Evolutionary conservation across 2,329 filamentous ascomycete genomes (phyloP).

Genomic region (Arthrobotrys pseudoclavata): DNA sequence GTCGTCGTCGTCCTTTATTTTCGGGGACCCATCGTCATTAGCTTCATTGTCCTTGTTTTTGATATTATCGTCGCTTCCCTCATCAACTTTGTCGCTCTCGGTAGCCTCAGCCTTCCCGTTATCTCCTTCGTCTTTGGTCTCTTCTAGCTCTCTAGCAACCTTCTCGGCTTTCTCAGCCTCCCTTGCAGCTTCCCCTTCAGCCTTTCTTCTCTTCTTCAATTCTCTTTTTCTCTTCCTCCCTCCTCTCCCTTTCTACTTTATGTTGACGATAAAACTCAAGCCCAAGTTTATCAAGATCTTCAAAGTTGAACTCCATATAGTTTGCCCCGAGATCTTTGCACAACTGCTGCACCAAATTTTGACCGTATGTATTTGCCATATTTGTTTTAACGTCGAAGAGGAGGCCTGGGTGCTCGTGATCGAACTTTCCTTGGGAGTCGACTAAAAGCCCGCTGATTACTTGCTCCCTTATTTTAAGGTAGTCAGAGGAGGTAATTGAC

Average conservation of each 20-base stretch:
- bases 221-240: background rate
- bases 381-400: constrained; percentile 3
- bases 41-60: background rate
- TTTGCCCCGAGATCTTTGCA: constrained; percentile 14
- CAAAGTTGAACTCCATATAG: constrained; percentile 1
- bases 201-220: background rate
- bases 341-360: background rate
- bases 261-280: constrained; percentile 1
- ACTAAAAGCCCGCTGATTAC: background rate
- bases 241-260: background rate
- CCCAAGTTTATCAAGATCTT: constrained; percentile 9
- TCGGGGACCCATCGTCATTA: background rate
- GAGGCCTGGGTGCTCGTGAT: background rate
- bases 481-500: constrained; percentile 1
- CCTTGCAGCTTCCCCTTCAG: background rate
- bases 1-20: background rate
- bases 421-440: background rate
- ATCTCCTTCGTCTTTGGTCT: background rate
- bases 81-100: background rate
- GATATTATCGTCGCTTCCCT: background rate
- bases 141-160: background rate
- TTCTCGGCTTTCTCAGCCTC: background rate
- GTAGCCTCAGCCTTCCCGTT: background rate
- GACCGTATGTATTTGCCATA: background rate
- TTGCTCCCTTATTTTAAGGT: background rate